Evolutionary conservation across 257 asterid genomes (phyloP).

Genomic region (Jacaranda mimosifolia): DNA sequence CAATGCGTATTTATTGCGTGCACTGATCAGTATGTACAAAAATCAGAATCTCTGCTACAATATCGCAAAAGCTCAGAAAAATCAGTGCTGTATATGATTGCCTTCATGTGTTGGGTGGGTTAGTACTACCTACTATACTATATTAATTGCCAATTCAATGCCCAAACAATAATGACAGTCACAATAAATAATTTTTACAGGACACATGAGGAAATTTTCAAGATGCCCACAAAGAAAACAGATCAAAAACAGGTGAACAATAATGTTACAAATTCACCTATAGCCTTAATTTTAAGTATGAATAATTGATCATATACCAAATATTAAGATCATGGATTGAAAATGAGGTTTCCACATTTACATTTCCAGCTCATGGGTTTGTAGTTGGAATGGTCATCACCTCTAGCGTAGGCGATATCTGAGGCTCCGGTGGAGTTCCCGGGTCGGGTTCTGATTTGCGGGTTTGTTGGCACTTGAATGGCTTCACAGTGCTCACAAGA

Average conservation of each 20-base stretch:
- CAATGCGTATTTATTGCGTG: conserved; percentile 33
- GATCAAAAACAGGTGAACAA: conserved; percentile 9
- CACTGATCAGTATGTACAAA: conserved; percentile 16
- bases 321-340: conserved; percentile 50
- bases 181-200: background rate
- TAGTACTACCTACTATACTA: background rate
- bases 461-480: conserved; percentile 70
- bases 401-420: conserved; percentile 17
- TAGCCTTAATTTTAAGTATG: background rate
- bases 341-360: conserved; percentile 66
- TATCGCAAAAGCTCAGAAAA: conserved; percentile 8
- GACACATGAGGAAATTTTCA: background rate
- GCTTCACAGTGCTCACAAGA: conserved; percentile 67
- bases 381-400: conserved; percentile 46
- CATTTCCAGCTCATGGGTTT: conserved; percentile 84
- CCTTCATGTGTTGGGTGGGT: conserved; percentile 8
- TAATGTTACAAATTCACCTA: background rate
- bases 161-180: no score
- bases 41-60: conserved; percentile 28
- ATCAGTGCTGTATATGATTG: conserved; percentile 27
- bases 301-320: background rate
- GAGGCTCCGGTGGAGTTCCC: conserved; percentile 31
- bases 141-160: no score
- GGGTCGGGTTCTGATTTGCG: conserved; percentile 44
- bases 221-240: conserved; percentile 18